Base-by-base conservation (phyloP, 805 yeast genomes). In the Saturnispora dispora region DNA sequence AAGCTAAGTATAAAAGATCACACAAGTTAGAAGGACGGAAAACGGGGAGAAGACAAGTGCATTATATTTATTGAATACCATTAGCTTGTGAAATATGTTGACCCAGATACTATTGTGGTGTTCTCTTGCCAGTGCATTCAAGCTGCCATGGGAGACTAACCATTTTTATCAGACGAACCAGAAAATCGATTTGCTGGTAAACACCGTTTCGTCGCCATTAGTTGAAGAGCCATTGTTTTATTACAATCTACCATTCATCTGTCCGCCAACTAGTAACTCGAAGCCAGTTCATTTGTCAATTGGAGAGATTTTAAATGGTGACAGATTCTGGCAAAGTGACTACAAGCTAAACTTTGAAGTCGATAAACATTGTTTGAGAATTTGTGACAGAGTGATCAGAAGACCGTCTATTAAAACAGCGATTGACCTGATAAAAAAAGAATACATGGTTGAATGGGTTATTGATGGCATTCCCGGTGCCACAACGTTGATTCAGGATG, bases 401-500 rank as follows among this genome's bases (percentile, higher is more conserved):
- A 75, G 74, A 17, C 65, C 65, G 1, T 83, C 78, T 6, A 60
- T 84, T 33, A 69, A 65, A 48, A 71, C 77, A 47, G 88, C 91
- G 0, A 79, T 72, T 53, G 73, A 77, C 27, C 68, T 88, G 53
- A 80, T 88, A 36, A 72, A 77, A 57, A 70, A 81, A 49, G 85
- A 85, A 2, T 88, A 88, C 59, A 82, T 83, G 49, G 89, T 78
- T 13, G 90, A 88, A 60, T 88, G 96, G 96, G 66, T 78, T 25
- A 71, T 88, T 15, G 96, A 89, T 67, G 86, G 82, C 22, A 69
- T 88, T 33, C 96, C 96, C 0, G 95, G 93, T 7, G 91, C 96
- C 1, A 88, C 96, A 0, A 84, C 95, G 0, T 85, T 83, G 57
- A 77, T 83, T 33, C 75, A 79, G 27, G 71, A 75, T 77, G 7